Evolutionary conservation across 1,139 yeast species (phyloP).

Genomic region (Yamadazyma oceani): DNA sequence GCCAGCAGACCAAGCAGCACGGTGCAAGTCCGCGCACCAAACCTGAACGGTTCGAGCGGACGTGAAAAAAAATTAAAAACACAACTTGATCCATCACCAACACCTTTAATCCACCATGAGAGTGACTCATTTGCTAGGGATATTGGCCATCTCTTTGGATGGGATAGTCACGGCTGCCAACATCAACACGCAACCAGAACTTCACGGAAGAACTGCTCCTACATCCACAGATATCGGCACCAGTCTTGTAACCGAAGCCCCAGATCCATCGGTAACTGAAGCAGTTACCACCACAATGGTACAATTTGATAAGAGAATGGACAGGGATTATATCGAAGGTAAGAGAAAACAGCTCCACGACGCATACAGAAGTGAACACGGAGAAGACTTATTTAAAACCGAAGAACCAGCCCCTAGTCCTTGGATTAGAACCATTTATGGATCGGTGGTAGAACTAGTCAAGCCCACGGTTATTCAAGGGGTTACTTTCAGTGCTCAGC

Average conservation of each 20-base stretch:
- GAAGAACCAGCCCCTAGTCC: slow-evolving; percentile 42
- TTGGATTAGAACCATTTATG: slow-evolving; percentile 75
- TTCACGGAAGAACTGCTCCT: too few species aligned
- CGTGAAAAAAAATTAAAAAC: slow-evolving; percentile 8
- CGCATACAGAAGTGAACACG: slow-evolving; percentile 6
- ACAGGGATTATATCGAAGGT: slow-evolving; percentile 39
- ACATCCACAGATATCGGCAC: too few species aligned
- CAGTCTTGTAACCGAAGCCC: slow-evolving; percentile 5
- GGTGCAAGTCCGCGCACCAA: too few species aligned
- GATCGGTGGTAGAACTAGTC: slow-evolving; percentile 58
- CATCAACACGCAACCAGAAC: too few species aligned
- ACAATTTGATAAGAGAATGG: slow-evolving; percentile 18
- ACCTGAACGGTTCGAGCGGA: slow-evolving; percentile 6
- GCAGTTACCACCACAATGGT: slow-evolving; percentile 22
- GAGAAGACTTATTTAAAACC: slow-evolving; percentile 9
- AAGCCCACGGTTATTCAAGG: slow-evolving; percentile 82
- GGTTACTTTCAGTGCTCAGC: slow-evolving; percentile 75
- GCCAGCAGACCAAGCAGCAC: too few species aligned
- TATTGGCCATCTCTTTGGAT: too few species aligned
- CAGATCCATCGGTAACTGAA: slow-evolving; percentile 26
- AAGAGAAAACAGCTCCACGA: slow-evolving; percentile 22
- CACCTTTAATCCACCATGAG: too few species aligned
- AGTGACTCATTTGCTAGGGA: too few species aligned
- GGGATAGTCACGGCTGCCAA: too few species aligned
- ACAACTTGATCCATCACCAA: too few species aligned